Percentiles rank a stretch among this genome's conserved stretches.
phyloP scores from a whole-genome alignment of 2,329 filamentous ascomycete genomes.

The Metarhizium humberi region DNA sequence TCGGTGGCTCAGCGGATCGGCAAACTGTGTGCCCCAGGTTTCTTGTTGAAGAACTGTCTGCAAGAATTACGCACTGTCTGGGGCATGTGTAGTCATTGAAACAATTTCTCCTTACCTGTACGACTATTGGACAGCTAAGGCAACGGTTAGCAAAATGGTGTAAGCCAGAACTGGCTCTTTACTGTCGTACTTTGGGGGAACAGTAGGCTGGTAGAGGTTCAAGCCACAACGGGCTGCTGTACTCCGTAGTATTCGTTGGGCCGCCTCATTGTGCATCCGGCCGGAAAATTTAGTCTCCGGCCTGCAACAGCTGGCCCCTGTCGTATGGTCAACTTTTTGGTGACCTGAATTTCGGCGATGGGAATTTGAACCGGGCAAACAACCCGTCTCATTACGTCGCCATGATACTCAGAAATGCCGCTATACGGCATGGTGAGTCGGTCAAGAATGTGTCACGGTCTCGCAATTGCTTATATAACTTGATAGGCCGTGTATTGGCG shows the following conservation, averaged over 20 bases:
- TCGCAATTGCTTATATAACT: not conserved
- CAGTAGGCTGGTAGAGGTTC: too few species aligned
- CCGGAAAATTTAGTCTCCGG: slow-evolving; percentile 12
- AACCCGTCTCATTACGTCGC: slow-evolving; percentile 12
- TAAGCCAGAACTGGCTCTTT: too few species aligned
- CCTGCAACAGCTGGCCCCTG: not conserved
- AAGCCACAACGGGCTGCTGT: too few species aligned
- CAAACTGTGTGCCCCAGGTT: too few species aligned
- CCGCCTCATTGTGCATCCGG: slow-evolving; percentile 8
- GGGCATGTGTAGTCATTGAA: too few species aligned
- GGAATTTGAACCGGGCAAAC: not conserved
- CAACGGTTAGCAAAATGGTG: too few species aligned
- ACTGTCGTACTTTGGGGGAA: not conserved
- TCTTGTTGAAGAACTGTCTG: too few species aligned
- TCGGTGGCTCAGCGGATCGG: too few species aligned
- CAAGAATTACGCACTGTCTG: too few species aligned
- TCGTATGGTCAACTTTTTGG: not conserved
- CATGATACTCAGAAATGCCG: slow-evolving; percentile 49
- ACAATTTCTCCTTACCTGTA: too few species aligned
- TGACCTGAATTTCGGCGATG: not conserved
- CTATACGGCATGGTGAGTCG: slow-evolving; percentile 43
- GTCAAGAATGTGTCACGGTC: slow-evolving; percentile 2
- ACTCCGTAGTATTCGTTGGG: not conserved
- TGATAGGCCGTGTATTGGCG: slow-evolving; percentile 35
- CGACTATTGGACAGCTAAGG: too few species aligned